Evolutionary conservation across 495 filamentous ascomycete genomes (phyloP), one percentile per base, ranked within the genome.

Genomic region (Cairneyella variabilis): DNA sequence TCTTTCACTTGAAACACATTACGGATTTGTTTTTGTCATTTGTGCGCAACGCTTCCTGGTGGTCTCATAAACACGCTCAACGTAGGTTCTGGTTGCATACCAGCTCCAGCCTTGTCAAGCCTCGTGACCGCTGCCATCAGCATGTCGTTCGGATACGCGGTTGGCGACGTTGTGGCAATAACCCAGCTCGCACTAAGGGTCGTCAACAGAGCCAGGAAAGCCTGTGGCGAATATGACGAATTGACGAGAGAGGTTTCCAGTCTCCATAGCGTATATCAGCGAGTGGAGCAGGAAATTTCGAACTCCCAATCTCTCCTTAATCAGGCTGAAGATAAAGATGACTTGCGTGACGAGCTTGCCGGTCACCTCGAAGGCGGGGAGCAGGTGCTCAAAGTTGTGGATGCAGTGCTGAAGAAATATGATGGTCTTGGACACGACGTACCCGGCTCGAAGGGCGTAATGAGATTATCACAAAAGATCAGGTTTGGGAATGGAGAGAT

Each of bases 111-210:
- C n/a, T n/a, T n/a, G n/a, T n/a, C n/a, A n/a, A n/a, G n/a, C n/a
- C n/a, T n/a, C n/a, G n/a, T n/a, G n/a, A n/a, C n/a, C n/a, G n/a
- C n/a, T n/a, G n/a, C 12, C 6, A n/a, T 5, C 36, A 44, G 6
- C 40, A 45, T 45, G 42, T 45, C 42, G n/a, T 45, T 45, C 27
- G 42, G 42, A 5, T 45, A 11, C 14, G 23, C 42, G 12, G 42
- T 28, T 23, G 20, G 42, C 1, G 42, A 45, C 25, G 8, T 17
- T 23, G 17, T 45, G 4, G 8, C 23, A 12, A 20, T 45, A 14
- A 26, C 23, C 38, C 2, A 41, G 6, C 2, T 21, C 38, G 38
- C 38, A 6, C 38, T 16, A 18, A 41, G 17, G 3, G 17, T 20
- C 8, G 18, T 20, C 38, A 41, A 41, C 10, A 41, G 23, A 16